These are phyloP conservation scores for Kuraishia molischiana DNA, from an alignment of 805 yeast genomes.

Conservation along the genomic window DNA sequence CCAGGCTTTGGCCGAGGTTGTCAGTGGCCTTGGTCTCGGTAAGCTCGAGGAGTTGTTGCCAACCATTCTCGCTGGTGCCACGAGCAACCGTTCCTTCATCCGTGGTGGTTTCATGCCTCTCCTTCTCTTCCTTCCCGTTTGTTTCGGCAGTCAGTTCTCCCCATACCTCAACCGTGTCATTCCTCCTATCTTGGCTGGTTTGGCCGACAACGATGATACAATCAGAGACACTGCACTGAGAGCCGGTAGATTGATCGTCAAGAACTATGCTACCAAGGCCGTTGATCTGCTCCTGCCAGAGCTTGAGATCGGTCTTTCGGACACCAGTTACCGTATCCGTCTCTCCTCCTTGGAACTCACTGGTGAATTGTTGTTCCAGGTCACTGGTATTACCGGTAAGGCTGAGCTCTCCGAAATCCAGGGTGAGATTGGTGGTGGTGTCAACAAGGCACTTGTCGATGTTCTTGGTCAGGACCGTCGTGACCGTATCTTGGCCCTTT, in stretches of 20 bases:
- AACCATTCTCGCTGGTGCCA: slow-evolving; percentile 59
- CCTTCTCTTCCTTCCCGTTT: slow-evolving; percentile 81
- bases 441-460: slow-evolving; percentile 57
- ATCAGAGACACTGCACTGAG: slow-evolving; percentile 84
- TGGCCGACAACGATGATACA: slow-evolving; percentile 83
- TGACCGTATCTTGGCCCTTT: slow-evolving; percentile 73
- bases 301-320: slow-evolving; percentile 81
- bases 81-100: slow-evolving; percentile 54
- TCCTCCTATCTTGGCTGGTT: slow-evolving; percentile 85
- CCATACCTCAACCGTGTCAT: slow-evolving; percentile 80
- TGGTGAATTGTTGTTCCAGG: slow-evolving; percentile 89
- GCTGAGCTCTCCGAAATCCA: slow-evolving; percentile 55
- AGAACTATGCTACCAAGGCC: slow-evolving; percentile 85
- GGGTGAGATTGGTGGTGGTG: slow-evolving; percentile 35
- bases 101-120: slow-evolving; percentile 93
- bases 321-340: slow-evolving; percentile 76
- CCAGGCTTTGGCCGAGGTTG: slow-evolving; percentile 90
- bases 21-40: slow-evolving; percentile 80
- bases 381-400: slow-evolving; percentile 81
- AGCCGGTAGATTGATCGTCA: slow-evolving; percentile 87
- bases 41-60: slow-evolving; percentile 90
- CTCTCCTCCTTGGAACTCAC: slow-evolving; percentile 90
- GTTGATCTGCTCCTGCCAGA: slow-evolving; percentile 92
- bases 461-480: slow-evolving; percentile 83
- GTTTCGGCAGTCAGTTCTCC: slow-evolving; percentile 86